phyloP scores from a whole-genome alignment of 805 yeast species.

The Maudiozyma barnettii region DNA sequence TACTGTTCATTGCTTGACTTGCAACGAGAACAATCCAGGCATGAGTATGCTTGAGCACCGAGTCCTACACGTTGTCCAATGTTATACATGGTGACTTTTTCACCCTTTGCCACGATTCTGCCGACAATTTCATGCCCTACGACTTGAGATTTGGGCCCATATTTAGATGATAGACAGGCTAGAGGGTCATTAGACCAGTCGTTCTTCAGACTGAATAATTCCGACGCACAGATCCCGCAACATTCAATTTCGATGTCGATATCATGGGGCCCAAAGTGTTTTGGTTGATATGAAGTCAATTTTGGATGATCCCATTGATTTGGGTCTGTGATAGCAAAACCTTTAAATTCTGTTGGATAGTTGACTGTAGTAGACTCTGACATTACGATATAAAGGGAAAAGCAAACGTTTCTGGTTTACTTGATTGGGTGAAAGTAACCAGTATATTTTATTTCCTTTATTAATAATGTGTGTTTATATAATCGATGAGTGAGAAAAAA shows the following conservation, averaged over 20 bases:
- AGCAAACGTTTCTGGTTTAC: no score
- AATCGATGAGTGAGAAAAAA: no score
- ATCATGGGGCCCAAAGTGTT: constrained; percentile 36
- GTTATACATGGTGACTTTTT: constrained; percentile 39
- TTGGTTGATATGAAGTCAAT: constrained; percentile 40
- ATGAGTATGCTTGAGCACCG: constrained; percentile 59
- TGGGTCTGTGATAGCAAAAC: constrained; percentile 43
- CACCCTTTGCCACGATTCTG: constrained; percentile 46
- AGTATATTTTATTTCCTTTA: no score
- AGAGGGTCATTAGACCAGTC: constrained; percentile 6
- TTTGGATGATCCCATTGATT: constrained; percentile 48
- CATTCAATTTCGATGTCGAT: constrained; percentile 49
- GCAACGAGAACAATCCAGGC: constrained; percentile 57
- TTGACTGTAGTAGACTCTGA: constrained; percentile 1
- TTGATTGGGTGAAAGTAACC: no score
- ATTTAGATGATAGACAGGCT: neutral
- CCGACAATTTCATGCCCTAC: constrained; percentile 67
- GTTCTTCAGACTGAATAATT: constrained; percentile 21
- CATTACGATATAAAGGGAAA: no score
- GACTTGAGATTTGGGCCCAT: constrained; percentile 28
- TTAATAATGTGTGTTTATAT: no score
- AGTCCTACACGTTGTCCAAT: constrained; percentile 72
- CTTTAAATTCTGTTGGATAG: constrained; percentile 41
- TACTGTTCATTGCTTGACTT: constrained; percentile 42
- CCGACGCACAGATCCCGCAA: constrained; percentile 65